Evolutionary conservation across 2,329 filamentous ascomycete genomes (phyloP), one percentile per base, ranked within the genome.

Genomic region (Hyphodiscus sp.): DNA sequence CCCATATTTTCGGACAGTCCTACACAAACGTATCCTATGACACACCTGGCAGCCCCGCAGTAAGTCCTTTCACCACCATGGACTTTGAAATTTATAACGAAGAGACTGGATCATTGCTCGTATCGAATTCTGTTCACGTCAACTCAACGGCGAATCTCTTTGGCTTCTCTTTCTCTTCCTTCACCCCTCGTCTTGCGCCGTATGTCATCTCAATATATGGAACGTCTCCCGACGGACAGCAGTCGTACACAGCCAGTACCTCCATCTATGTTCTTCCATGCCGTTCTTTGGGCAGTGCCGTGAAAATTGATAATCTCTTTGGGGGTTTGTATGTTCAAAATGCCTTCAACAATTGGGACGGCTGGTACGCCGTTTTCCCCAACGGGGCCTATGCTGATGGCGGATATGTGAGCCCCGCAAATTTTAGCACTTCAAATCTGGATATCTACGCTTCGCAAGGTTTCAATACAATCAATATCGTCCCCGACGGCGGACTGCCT

Each of bases 231-330:
- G 59, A 69, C 53, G 63, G 64, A 4, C 53, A 67, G 33, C 64
- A 68, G 45, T 67, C 63, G 0, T 76, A 69, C 56, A 68, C 60
- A 2, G 67, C 68, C 1, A 68, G 54, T 2, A 71, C 72, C 0
- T 55, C 66, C 41, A 51, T 78, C 6, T 72, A 69, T 50, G 62
- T 73, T 33, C 65, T 78, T 0, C 75, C 75, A 2, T 71, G 72
- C 3, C 70, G 69, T 4, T 68, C 69, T 47, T 67, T 66, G 26
- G 75, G 75, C 29, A 76, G 72, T 53, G 70, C 71, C 4, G 71
- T 73, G 5, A 75, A 74, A 55, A 66, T 78, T 4, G 76, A 78
- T 53, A 71, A 71, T 51, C 66, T 77, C 0, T 68, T 73, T 54
- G 74, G 74, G 16, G 74, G 73, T 7, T 68, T 78, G 20, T 61